phyloP scores from a whole-genome alignment of 768 basidiomycete genomes.

The Rubroboletus satanas region DNA sequence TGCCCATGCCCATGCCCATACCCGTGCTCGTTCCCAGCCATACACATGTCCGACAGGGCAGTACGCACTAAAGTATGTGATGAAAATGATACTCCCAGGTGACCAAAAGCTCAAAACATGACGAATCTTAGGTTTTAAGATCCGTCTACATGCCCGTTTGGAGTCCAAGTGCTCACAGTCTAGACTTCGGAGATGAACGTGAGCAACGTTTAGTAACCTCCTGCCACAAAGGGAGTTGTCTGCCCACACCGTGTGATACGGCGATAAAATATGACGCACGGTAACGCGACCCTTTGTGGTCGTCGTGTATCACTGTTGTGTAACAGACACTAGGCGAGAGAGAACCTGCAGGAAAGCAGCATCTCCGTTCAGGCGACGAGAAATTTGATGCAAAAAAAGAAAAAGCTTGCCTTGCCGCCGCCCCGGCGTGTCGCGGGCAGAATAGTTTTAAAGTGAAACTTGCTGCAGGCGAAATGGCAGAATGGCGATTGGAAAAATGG shows the following conservation, averaged over 20 bases:
- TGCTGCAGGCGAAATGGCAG: no score
- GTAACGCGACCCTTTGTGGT: neutral
- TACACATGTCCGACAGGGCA: neutral
- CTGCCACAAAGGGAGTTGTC: neutral
- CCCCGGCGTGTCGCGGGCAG: no score
- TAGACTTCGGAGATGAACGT: constrained; percentile 17
- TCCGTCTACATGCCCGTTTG: no score
- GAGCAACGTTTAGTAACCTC: neutral
- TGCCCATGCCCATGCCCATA: neutral
- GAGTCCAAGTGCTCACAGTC: neutral
- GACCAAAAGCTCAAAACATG: neutral
- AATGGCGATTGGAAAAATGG: no score
- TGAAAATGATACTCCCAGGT: neutral
- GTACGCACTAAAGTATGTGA: no score
- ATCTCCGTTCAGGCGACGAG: neutral
- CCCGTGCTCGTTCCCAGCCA: neutral
- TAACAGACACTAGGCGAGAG: neutral
- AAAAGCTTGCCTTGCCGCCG: neutral
- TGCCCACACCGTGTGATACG: neutral
- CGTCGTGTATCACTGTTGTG: neutral
- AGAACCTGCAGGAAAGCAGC: neutral
- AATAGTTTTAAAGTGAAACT: no score
- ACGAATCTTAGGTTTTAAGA: neutral
- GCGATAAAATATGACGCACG: neutral
- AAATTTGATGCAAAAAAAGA: neutral